Evolutionary conservation across 1,139 yeast species (phyloP).

Genomic region (Geotrichum australiense): DNA sequence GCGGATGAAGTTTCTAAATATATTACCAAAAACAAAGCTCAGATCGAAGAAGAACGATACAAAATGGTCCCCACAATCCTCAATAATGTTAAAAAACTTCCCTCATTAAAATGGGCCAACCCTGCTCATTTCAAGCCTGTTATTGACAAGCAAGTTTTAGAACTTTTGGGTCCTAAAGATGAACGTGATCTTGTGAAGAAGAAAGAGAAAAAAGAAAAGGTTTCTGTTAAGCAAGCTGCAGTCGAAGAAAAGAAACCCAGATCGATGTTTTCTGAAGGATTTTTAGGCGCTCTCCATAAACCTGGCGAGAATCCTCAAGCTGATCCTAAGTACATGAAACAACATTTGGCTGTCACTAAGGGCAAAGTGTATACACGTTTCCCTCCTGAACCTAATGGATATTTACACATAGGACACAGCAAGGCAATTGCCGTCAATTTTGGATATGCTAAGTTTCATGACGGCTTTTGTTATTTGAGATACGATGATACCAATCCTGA

Average conservation of each 20-base stretch:
- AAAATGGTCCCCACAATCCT: constrained; percentile 66
- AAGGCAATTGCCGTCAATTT: constrained; percentile 80
- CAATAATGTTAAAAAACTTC: constrained; percentile 66
- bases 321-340: constrained; percentile 73
- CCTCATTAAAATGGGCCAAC: constrained; percentile 84
- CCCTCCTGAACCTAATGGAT: constrained; percentile 99
- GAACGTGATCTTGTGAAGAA: constrained; percentile 84
- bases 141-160: constrained; percentile 68
- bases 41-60: constrained; percentile 66
- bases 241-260: constrained; percentile 49
- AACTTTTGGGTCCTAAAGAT: constrained; percentile 84
- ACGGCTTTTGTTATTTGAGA: constrained; percentile 84
- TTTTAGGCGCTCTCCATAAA: constrained; percentile 88
- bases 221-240: constrained; percentile 20
- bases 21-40: constrained; percentile 50
- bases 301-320: constrained; percentile 94
- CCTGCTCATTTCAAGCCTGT: constrained; percentile 80
- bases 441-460: constrained; percentile 34
- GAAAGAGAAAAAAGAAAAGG: constrained; percentile 43
- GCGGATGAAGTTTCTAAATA: constrained; percentile 51
- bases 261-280: constrained; percentile 93
- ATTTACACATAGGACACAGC: constrained; percentile 93
- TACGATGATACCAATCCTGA: constrained; percentile 98
- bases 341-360: constrained; percentile 67
- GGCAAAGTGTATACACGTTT: constrained; percentile 89